Percentiles rank a stretch among this genome's conserved stretches.
Evolutionary conservation across 2,329 filamentous ascomycete species (phyloP).

Genomic region (Sarocladiaceae sp.): DNA sequence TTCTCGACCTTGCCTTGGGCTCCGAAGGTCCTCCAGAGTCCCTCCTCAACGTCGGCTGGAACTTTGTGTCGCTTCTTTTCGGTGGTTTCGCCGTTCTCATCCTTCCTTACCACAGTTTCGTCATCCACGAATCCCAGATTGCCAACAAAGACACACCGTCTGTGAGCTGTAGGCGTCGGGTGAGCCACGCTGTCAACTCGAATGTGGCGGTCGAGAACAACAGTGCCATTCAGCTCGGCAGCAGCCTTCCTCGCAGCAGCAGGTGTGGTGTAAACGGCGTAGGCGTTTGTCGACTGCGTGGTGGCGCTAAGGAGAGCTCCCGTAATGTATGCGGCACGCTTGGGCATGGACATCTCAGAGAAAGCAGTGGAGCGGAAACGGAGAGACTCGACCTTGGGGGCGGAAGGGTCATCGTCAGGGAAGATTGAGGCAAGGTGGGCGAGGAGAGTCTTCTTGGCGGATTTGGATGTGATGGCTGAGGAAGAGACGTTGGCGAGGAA

Average conservation of each 20-base stretch:
- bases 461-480: conserved; percentile 76
- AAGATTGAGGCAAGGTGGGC: conserved; percentile 76
- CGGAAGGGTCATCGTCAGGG: conserved; percentile 41
- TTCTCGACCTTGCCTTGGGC: conserved; percentile 80
- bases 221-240: conserved; percentile 73
- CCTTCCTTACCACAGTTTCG: conserved; percentile 66
- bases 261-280: conserved; percentile 78
- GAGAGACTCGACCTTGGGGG: conserved; percentile 80
- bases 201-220: conserved; percentile 81
- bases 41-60: conserved; percentile 87
- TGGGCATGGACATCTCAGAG: conserved; percentile 70
- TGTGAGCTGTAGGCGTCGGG: conserved; percentile 75
- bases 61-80: conserved; percentile 70
- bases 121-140: conserved; percentile 96
- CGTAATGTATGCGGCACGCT: conserved; percentile 90
- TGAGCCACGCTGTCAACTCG: conserved; percentile 89
- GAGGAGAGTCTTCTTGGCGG: conserved; percentile 72
- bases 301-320: conserved; percentile 88
- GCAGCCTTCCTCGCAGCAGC: conserved; percentile 73
- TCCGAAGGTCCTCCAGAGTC: conserved; percentile 77
- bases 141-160: conserved; percentile 91
- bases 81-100: conserved; percentile 60
- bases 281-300: conserved; percentile 90
- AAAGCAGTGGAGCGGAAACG: conserved; percentile 94
- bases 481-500: conserved; percentile 91